These are phyloP conservation scores for Umbelopsis ramanniana DNA, from an alignment of 192 early-diverging fungal species.

Conservation along the genomic window DNA sequence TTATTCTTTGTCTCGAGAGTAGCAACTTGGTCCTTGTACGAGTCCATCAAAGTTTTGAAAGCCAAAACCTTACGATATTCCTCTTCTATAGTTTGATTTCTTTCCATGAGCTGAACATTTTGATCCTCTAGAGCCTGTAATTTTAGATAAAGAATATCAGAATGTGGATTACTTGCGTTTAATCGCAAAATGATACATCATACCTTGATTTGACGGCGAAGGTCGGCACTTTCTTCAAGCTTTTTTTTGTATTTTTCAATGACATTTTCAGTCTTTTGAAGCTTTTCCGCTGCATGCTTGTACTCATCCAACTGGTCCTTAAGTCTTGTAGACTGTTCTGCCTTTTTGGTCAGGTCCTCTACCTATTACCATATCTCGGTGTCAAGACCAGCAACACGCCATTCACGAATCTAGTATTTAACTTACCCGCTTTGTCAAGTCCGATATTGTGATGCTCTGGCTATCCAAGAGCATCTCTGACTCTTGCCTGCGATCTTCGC, in stretches of 20 bases:
- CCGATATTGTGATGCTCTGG: conserved; percentile 63
- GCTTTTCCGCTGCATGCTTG: conserved; percentile 83
- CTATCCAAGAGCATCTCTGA: conserved; percentile 64
- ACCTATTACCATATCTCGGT: conserved; percentile 12
- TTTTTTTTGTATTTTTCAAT: conserved; percentile 97
- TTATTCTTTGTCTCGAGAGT: conserved; percentile 72
- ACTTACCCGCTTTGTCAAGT: conserved; percentile 62
- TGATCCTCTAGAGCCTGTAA: conserved; percentile 73
- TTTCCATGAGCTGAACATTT: conserved; percentile 70
- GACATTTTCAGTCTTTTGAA: conserved; percentile 92
- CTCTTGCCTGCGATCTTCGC: conserved; percentile 75
- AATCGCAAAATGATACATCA: background rate
- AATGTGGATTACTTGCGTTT: background rate
- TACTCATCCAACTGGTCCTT: conserved; percentile 94
- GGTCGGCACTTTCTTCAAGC: conserved; percentile 83
- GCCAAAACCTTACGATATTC: conserved; percentile 82
- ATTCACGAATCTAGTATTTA: background rate
- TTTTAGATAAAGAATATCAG: background rate
- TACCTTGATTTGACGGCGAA: conserved; percentile 80
- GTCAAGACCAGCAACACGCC: background rate
- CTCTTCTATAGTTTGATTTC: conserved; percentile 80
- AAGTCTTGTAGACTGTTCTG: conserved; percentile 75
- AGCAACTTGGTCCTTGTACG: conserved; percentile 82
- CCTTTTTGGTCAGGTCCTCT: conserved; percentile 62
- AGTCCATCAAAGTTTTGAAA: conserved; percentile 82